Conservation (phyloP, 768 basidiomycete species). For the Ephemerocybe angulata region DNA sequence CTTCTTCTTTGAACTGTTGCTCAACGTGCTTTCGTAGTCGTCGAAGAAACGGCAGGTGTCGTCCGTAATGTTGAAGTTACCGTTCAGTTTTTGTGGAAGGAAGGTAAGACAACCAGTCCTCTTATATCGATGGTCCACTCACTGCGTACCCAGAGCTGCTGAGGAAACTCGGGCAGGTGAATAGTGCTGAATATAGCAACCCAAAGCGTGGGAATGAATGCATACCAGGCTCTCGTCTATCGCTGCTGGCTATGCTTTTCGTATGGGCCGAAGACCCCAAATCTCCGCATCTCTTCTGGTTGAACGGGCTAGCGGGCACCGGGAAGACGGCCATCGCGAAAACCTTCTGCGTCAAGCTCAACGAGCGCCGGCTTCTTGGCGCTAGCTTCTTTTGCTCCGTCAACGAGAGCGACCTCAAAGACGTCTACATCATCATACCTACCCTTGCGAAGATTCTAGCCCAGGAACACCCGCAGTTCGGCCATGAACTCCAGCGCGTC, state of each 20-base stretch:
- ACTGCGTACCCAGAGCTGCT: no score
- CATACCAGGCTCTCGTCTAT: background rate
- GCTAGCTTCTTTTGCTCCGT: conserved; percentile 11
- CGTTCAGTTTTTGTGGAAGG: no score
- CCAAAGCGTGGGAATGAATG: background rate
- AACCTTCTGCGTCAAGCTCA: conserved; percentile 2
- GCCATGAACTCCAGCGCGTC: background rate
- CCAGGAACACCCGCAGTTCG: background rate
- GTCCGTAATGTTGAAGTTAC: no score
- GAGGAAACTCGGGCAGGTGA: background rate
- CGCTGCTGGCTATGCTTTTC: background rate
- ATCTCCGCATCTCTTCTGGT: conserved; percentile 3
- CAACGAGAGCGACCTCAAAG: background rate
- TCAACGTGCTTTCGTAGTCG: no score
- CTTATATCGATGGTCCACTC: no score
- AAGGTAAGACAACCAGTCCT: no score
- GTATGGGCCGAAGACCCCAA: background rate
- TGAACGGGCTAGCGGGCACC: conserved; percentile 4
- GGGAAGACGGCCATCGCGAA: conserved; percentile 11
- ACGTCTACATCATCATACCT: background rate
- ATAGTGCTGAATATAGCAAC: background rate
- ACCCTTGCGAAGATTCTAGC: conserved; percentile 1
- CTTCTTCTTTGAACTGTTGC: no score
- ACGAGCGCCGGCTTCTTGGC: conserved; percentile 2
- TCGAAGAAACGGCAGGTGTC: no score